These are phyloP conservation scores for Penicillium decumbens DNA, from an alignment of 2,329 filamentous ascomycete genomes.

Conservation along the genomic window DNA sequence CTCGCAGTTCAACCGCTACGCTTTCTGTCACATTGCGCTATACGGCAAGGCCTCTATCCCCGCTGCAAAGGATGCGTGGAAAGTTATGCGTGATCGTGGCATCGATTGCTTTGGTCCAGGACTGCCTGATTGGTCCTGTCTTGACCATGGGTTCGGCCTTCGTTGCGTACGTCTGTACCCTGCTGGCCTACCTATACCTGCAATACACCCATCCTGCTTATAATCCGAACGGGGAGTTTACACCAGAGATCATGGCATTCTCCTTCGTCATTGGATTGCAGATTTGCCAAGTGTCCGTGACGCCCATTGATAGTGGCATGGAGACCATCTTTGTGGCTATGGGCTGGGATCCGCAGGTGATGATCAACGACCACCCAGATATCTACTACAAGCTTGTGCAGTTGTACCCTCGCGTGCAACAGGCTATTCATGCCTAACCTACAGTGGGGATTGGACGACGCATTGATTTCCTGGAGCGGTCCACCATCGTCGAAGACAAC, in stretches of 20 bases:
- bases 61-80: constrained; percentile 86
- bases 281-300: constrained; percentile 83
- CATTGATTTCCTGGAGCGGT: neutral
- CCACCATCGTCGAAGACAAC: neutral
- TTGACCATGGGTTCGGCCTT: constrained; percentile 73
- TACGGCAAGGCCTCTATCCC: constrained; percentile 86
- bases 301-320: constrained; percentile 79
- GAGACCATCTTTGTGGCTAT: constrained; percentile 86
- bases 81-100: constrained; percentile 84
- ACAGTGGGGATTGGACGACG: neutral
- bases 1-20: constrained; percentile 85
- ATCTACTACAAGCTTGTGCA: constrained; percentile 72
- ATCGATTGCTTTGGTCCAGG: constrained; percentile 83
- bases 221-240: constrained; percentile 64
- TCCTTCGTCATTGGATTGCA: constrained; percentile 86
- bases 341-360: constrained; percentile 61
- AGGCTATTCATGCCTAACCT: constrained; percentile 62
- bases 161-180: constrained; percentile 73
- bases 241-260: constrained; percentile 74
- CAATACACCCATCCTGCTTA: constrained; percentile 74
- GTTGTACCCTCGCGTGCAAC: constrained; percentile 79
- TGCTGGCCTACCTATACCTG: constrained; percentile 84
- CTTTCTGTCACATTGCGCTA: constrained; percentile 86
- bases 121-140: constrained; percentile 73
- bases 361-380: constrained; percentile 76